Evolutionary conservation across 2,329 filamentous ascomycete genomes (phyloP).

Genomic region (Claviceps monticola): DNA sequence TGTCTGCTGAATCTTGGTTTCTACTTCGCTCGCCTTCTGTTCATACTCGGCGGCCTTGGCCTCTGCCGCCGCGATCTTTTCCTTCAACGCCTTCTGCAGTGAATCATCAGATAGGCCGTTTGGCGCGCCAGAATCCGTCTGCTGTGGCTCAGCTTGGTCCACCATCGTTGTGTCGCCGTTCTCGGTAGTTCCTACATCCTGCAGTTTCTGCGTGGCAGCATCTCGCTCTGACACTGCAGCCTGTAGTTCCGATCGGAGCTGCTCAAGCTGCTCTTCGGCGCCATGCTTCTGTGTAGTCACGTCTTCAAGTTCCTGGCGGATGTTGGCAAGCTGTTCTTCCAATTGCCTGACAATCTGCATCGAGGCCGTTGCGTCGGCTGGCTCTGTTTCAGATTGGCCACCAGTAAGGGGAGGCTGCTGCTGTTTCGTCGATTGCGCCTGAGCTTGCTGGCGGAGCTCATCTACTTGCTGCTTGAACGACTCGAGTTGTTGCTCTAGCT

Average conservation of each 20-base stretch:
- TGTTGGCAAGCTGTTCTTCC: conserved; percentile 34
- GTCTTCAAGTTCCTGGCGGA: conserved; percentile 49
- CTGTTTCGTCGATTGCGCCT: conserved; percentile 6
- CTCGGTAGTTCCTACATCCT: conserved; percentile 15
- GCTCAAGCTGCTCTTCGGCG: conserved; percentile 49
- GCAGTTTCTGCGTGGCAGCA: conserved; percentile 31
- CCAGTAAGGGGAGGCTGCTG: not conserved
- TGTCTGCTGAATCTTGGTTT: conserved; percentile 44
- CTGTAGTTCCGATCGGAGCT: conserved; percentile 44
- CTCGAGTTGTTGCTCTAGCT: conserved; percentile 29
- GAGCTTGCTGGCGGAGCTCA: conserved; percentile 22
- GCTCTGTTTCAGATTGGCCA: not conserved
- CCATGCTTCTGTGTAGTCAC: conserved; percentile 54
- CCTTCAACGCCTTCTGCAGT: conserved; percentile 44
- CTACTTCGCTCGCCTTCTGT: conserved; percentile 47
- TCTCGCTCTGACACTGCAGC: conserved; percentile 50
- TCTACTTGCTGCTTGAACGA: conserved; percentile 29
- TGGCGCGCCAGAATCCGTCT: conserved; percentile 5
- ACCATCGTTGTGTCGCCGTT: conserved; percentile 1
- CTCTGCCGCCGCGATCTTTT: conserved; percentile 46
- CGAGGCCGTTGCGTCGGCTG: conserved; percentile 25
- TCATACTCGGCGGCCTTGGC: conserved; percentile 51
- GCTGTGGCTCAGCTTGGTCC: not conserved
- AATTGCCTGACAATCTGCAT: conserved; percentile 33
- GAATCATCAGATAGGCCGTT: conserved; percentile 39